These are phyloP conservation scores for Fusarium verrucosum DNA, from an alignment of 2,329 filamentous ascomycete species.

Conservation along the genomic window DNA sequence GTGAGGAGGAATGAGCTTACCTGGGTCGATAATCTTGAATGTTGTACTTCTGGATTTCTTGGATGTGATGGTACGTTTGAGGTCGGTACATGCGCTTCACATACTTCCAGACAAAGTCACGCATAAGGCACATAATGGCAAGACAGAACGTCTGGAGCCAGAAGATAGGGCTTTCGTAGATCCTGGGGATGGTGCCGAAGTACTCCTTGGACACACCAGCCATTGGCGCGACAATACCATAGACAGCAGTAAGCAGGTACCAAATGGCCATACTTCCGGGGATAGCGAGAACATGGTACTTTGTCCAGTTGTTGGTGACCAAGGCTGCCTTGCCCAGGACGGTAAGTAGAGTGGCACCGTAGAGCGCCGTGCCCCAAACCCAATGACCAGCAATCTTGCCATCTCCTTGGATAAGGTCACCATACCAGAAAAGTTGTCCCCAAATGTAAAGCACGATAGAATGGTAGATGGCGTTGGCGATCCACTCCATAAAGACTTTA, in stretches of 20 bases:
- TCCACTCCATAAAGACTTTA: slow-evolving; percentile 92
- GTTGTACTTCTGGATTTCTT: slow-evolving; percentile 99
- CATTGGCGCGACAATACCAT: slow-evolving; percentile 86
- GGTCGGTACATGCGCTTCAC: slow-evolving; percentile 96
- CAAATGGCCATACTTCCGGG: slow-evolving; percentile 92
- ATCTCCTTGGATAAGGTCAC: slow-evolving; percentile 80
- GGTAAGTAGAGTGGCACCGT: slow-evolving; percentile 91
- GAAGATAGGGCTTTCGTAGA: slow-evolving; percentile 86
- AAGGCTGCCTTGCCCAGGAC: slow-evolving; percentile 94
- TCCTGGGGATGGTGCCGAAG: slow-evolving; percentile 79
- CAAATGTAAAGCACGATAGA: slow-evolving; percentile 92
- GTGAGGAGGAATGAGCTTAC: slow-evolving; percentile 57
- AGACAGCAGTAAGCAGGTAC: slow-evolving; percentile 88
- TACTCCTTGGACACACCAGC: slow-evolving; percentile 85
- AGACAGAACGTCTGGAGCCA: slow-evolving; percentile 89
- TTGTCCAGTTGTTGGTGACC: slow-evolving; percentile 98
- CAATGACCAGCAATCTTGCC: slow-evolving; percentile 90
- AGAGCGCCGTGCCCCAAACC: slow-evolving; percentile 97
- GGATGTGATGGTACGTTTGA: slow-evolving; percentile 96
- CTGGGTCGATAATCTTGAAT: slow-evolving; percentile 98
- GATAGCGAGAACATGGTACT: slow-evolving; percentile 95
- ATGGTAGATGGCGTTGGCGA: slow-evolving; percentile 94
- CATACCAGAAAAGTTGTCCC: slow-evolving; percentile 80
- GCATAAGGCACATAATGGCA: slow-evolving; percentile 80
- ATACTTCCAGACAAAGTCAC: slow-evolving; percentile 98